Evolutionary conservation across 2,329 filamentous ascomycete species (phyloP), one percentile per base, ranked within the genome.

Genomic region (Furcasterigmium furcatum): DNA sequence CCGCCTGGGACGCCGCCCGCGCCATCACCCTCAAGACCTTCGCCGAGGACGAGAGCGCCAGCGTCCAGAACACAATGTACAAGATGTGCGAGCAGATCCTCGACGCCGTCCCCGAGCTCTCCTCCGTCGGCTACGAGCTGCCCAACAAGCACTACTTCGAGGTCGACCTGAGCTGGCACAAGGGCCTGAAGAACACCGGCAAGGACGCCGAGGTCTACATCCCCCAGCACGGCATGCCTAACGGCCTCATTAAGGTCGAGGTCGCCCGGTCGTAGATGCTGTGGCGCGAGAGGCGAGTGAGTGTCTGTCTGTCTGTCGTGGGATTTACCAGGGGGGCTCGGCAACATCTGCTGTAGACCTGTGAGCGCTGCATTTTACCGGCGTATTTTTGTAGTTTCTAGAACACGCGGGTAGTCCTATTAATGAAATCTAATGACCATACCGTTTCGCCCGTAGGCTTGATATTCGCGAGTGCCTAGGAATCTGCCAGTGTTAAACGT

Each of bases 101-200:
- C 44, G 85, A 80, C 9, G 81, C 76, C 19, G 87, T 84, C 20
- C 86, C 90, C 13, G 74, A 84, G 52, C 79, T 91, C 19, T 80
- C 85, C 38, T 75, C 77, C 19, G 88, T 94, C 35, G 80, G 86
- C 57, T 97, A 96, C 64, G 77, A 85, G 9, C 76, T 99, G 59
- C 94, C 94, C 10, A 99, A 99, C 76, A 97, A 96, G 75, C 94
- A 99, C 71, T 97, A 96, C 73, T 97, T 97, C 62, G 92, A 97
- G 70, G 85, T 97, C 66, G 92, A 97, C 63, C 72, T 99, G 61
- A 92, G 87, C 71, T 99, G 94, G 94, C 89, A 96, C 78, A 95
- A 97, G 68, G 91, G 85, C 24, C 66, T 91, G 55, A 89, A 96
- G 77, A 99, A 99, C 72, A 96, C 89, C 0, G 94, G 94, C 67